phyloP scores from a whole-genome alignment of 164 flowering plant genomes.

The Berberis vulgaris region DNA sequence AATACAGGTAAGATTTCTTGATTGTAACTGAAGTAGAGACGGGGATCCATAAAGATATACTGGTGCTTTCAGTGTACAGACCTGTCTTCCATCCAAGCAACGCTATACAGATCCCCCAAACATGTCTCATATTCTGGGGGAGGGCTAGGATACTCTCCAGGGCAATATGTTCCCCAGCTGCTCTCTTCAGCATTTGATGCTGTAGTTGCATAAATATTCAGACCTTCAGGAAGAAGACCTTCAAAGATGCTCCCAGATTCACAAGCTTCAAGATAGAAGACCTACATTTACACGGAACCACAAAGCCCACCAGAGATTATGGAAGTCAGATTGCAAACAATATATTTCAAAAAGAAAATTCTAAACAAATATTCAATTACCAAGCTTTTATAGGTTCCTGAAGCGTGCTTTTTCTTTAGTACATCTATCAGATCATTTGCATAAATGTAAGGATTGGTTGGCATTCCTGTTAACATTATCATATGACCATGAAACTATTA shows the following conservation, averaged over 20 bases:
- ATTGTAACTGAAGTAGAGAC: too few relatives aligned
- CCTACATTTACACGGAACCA: slow-evolving; percentile 26
- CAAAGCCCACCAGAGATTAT: neutral
- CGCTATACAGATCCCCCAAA: slow-evolving; percentile 84
- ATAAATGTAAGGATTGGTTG: slow-evolving; percentile 41
- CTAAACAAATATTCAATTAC: slow-evolving; percentile 19
- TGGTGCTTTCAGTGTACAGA: slow-evolving; percentile 6
- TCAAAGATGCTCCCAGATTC: slow-evolving; percentile 96
- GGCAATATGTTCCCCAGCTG: slow-evolving; percentile 93
- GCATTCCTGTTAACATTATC: slow-evolving; percentile 38
- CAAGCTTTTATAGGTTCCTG: slow-evolving; percentile 50
- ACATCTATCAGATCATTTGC: slow-evolving; percentile 36
- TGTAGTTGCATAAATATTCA: slow-evolving; percentile 86
- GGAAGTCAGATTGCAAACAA: neutral
- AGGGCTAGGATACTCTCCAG: slow-evolving; percentile 58
- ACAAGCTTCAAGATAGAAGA: slow-evolving; percentile 90
- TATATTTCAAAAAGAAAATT: neutral
- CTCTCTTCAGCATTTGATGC: slow-evolving; percentile 82
- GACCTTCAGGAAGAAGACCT: slow-evolving; percentile 69
- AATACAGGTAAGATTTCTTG: neutral
- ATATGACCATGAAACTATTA: neutral
- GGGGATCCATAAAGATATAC: too few relatives aligned
- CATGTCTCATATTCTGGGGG: slow-evolving; percentile 83
- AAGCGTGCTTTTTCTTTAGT: slow-evolving; percentile 45
- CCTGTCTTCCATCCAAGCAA: slow-evolving; percentile 98